phyloP scores from a whole-genome alignment of 2,329 filamentous ascomycete species.

The Xylariaceae sp. region DNA sequence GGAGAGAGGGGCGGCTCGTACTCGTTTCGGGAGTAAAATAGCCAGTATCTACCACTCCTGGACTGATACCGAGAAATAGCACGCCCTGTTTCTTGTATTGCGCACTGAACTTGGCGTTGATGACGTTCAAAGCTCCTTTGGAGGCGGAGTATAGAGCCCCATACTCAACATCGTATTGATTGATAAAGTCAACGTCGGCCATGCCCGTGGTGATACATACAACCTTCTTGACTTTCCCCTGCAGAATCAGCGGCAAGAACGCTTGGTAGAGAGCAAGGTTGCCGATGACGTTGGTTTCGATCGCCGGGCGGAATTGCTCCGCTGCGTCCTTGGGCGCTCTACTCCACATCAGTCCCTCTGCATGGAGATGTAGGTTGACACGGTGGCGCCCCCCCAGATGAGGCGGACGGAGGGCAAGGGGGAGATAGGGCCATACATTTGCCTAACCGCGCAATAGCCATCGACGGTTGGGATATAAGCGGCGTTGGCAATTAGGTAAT shows the following conservation, averaged over 20 bases:
- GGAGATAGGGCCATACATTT: no score
- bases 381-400: neutral
- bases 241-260: slow-evolving; percentile 59
- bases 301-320: neutral
- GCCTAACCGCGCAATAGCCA: slow-evolving; percentile 43
- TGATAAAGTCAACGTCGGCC: slow-evolving; percentile 57
- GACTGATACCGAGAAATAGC: slow-evolving; percentile 52
- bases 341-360: neutral
- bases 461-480: slow-evolving; percentile 44
- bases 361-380: neutral
- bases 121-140: slow-evolving; percentile 38
- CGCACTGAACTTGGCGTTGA: slow-evolving; percentile 49
- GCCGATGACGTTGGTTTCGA: slow-evolving; percentile 54
- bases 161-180: slow-evolving; percentile 31
- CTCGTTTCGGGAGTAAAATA: no score
- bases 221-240: slow-evolving; percentile 50
- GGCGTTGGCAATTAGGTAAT: slow-evolving; percentile 61
- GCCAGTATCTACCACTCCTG: slow-evolving; percentile 51
- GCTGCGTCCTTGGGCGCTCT: neutral
- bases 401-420: neutral
- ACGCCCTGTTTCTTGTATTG: slow-evolving; percentile 52
- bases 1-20: no score
- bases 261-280: slow-evolving; percentile 60
- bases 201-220: slow-evolving; percentile 52
- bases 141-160: slow-evolving; percentile 50